Evolutionary conservation across 805 yeast species (phyloP).

Genomic region (Kuraishia capsulata): DNA sequence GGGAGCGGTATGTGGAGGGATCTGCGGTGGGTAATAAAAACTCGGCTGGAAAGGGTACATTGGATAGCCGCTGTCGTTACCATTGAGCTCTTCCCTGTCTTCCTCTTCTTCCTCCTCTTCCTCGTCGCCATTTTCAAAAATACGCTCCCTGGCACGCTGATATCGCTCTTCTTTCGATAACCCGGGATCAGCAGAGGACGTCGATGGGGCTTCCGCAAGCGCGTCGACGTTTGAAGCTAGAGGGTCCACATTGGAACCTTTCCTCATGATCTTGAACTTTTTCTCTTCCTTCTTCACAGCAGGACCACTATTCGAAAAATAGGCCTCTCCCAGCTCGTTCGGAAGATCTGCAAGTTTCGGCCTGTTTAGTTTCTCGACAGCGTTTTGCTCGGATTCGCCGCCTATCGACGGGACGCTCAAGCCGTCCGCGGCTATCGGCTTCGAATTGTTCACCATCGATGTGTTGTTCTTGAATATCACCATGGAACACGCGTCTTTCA

Average conservation of each 20-base stretch:
- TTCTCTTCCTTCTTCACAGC: background rate
- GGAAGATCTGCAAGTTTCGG: slow-evolving; percentile 17
- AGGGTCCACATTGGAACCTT: slow-evolving; percentile 3
- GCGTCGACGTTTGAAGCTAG: background rate
- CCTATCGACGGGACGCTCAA: too few relatives aligned
- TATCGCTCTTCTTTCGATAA: slow-evolving; percentile 34
- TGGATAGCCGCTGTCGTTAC: too few relatives aligned
- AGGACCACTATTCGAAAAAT: background rate
- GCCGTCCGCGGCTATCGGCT: too few relatives aligned
- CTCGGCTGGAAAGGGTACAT: too few relatives aligned
- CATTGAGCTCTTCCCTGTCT: too few relatives aligned
- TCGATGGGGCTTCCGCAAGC: background rate
- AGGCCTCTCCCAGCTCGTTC: slow-evolving; percentile 3
- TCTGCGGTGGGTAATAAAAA: too few relatives aligned
- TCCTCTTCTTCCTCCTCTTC: slow-evolving; percentile 10
- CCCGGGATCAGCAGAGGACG: slow-evolving; percentile 21
- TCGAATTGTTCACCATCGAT: slow-evolving; percentile 24
- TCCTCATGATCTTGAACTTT: slow-evolving; percentile 10
- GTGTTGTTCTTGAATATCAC: slow-evolving; percentile 28
- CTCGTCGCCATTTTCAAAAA: slow-evolving; percentile 24
- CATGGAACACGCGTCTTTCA: slow-evolving; percentile 42
- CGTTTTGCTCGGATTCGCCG: background rate
- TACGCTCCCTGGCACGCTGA: slow-evolving; percentile 27
- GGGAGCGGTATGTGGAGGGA: too few relatives aligned
- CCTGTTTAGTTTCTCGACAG: slow-evolving; percentile 21